A percentile compares a stretch with the other conserved stretches of the same genome.
Conservation (phyloP, 257 asterid genomes). For the Solanum raphanifolium region DNA sequence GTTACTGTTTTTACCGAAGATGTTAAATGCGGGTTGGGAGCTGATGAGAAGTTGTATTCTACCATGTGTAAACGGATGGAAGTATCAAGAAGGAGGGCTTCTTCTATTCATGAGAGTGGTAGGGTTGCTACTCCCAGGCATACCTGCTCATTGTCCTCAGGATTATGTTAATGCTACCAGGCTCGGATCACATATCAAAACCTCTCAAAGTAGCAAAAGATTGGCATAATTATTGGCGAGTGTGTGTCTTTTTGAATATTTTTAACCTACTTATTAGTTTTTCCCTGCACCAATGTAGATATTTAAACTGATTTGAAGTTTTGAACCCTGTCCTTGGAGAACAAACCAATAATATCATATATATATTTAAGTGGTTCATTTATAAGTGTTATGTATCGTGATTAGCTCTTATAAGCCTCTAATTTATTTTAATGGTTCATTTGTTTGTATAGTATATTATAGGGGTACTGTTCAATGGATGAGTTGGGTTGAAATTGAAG, state of each 20-base stretch:
- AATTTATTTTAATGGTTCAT: no score
- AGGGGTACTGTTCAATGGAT: no score
- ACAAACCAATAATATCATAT: not conserved
- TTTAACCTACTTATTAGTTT: not conserved
- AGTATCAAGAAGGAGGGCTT: conserved; percentile 37
- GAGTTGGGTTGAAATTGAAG: no score
- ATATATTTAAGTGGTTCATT: not conserved
- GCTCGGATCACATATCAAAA: conserved; percentile 11
- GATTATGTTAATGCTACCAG: conserved; percentile 51
- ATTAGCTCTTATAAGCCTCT: no score
- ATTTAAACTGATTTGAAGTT: not conserved
- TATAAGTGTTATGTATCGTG: no score
- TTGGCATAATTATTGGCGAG: not conserved
- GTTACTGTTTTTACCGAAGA: conserved; percentile 4
- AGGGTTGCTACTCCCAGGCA: conserved; percentile 32
- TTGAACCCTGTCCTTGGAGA: not conserved
- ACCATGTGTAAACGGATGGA: conserved; percentile 24
- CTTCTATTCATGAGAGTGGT: conserved; percentile 14
- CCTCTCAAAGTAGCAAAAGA: not conserved
- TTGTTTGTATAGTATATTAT: no score
- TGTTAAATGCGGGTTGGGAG: conserved; percentile 47
- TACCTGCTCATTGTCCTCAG: conserved; percentile 35
- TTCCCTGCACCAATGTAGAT: not conserved
- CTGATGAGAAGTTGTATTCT: conserved; percentile 44
- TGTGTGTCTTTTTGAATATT: not conserved